phyloP scores from a whole-genome alignment of 495 filamentous ascomycete genomes.

The Penicillium cosmopolitanum region DNA sequence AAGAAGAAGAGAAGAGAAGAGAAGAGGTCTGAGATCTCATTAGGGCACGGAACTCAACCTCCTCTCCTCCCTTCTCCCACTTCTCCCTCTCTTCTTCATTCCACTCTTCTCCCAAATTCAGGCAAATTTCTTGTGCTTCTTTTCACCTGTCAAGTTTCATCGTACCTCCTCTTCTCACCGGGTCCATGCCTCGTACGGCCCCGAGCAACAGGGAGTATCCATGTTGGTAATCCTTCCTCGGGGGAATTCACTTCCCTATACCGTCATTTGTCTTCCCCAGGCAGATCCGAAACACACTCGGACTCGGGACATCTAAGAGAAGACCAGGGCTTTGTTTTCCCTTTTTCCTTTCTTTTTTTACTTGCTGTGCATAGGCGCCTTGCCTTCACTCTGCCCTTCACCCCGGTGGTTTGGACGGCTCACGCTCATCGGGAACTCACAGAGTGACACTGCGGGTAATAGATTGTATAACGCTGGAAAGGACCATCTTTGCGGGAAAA shows the following conservation, averaged over 20 bases:
- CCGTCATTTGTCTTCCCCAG: slow-evolving; percentile 11
- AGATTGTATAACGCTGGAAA: slow-evolving; percentile 29
- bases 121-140: neutral
- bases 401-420: slow-evolving; percentile 18
- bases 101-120: neutral
- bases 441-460: slow-evolving; percentile 32
- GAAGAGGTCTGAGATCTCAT: no score
- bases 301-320: slow-evolving; percentile 21
- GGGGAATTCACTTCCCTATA: slow-evolving; percentile 14
- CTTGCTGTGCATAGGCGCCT: neutral
- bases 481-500: neutral
- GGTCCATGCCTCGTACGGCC: slow-evolving; percentile 9
- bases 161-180: slow-evolving; percentile 9
- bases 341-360: slow-evolving; percentile 1
- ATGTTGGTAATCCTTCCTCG: slow-evolving; percentile 13
- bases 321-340: slow-evolving; percentile 5
- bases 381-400: neutral
- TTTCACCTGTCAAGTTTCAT: slow-evolving; percentile 6
- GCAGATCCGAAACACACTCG: slow-evolving; percentile 27
- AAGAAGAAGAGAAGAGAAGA: no score
- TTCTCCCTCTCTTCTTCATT: neutral
- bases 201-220: slow-evolving; percentile 25
- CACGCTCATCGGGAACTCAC: slow-evolving; percentile 29
- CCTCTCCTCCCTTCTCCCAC: neutral
- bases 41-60: neutral